phyloP scores from a whole-genome alignment of 768 basidiomycete species.

The Trametes cingulata region DNA sequence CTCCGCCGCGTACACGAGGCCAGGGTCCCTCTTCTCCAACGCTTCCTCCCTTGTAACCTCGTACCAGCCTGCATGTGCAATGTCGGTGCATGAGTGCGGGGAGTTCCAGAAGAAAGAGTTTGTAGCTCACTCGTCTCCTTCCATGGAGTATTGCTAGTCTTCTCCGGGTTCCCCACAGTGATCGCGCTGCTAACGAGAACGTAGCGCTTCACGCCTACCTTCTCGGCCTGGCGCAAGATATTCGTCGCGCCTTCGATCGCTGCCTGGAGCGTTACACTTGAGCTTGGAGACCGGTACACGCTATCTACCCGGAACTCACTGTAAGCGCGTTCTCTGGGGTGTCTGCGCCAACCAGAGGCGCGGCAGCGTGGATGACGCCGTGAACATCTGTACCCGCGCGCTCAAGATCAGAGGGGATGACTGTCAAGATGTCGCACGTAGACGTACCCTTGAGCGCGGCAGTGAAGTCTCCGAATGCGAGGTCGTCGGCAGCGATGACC shows the following conservation, averaged over 20 bases:
- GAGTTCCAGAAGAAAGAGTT: neutral
- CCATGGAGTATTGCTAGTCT: neutral
- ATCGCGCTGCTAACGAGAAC: slow-evolving; percentile 39
- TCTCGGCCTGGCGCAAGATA: slow-evolving; percentile 43
- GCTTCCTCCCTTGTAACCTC: slow-evolving; percentile 25
- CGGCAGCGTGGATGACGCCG: slow-evolving; percentile 21
- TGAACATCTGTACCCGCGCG: slow-evolving; percentile 9
- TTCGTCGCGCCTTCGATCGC: slow-evolving; percentile 28
- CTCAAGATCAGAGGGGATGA: neutral
- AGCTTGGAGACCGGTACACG: neutral
- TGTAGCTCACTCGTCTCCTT: slow-evolving; percentile 11
- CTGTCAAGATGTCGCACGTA: neutral
- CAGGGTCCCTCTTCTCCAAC: slow-evolving; percentile 11
- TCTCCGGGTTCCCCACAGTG: neutral
- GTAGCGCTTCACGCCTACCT: slow-evolving; percentile 43
- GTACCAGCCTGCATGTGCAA: slow-evolving; percentile 23
- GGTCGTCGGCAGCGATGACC: slow-evolving; percentile 25
- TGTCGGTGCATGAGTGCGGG: neutral
- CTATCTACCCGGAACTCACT: neutral
- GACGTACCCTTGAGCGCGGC: slow-evolving; percentile 29
- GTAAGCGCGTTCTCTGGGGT: slow-evolving; percentile 6
- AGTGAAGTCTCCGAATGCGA: slow-evolving; percentile 24
- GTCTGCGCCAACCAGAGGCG: slow-evolving; percentile 6
- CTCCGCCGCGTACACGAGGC: slow-evolving; percentile 10
- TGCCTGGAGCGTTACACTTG: neutral